Conservation (phyloP, 2,329 filamentous ascomycete species). For the Ceratocystis eucalypticola region DNA sequence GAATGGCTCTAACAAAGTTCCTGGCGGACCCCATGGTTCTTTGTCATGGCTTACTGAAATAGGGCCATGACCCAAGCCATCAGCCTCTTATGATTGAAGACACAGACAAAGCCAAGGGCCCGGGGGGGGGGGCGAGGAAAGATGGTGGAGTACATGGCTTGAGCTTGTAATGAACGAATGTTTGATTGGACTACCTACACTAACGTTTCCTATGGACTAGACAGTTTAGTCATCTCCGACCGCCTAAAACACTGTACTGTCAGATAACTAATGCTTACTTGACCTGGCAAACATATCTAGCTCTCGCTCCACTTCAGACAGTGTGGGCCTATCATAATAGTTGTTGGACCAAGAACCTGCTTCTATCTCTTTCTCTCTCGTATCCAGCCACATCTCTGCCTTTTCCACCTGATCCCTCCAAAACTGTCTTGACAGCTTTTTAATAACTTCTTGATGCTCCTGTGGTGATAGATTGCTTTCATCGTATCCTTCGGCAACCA, state of each 20-base stretch:
- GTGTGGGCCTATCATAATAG: constrained; percentile 35
- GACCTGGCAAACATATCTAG: constrained; percentile 22
- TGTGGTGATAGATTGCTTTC: constrained; percentile 20
- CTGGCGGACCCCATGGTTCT: constrained; percentile 33
- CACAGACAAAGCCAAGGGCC: constrained; percentile 19
- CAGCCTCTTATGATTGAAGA: constrained; percentile 23
- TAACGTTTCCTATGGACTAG: no score
- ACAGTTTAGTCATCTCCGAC: no score
- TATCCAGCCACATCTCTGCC: constrained; percentile 35
- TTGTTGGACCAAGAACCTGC: constrained; percentile 38
- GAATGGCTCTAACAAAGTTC: constrained; percentile 32
- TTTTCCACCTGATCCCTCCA: constrained; percentile 36
- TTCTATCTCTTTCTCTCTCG: constrained; percentile 28
- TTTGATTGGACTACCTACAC: no score
- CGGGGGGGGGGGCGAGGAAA: constrained; percentile 21
- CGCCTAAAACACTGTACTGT: no score
- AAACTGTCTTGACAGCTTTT: constrained; percentile 30
- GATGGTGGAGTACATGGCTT: not conserved
- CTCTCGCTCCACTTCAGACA: constrained; percentile 31
- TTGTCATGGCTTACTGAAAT: constrained; percentile 29
- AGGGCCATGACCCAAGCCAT: constrained; percentile 26
- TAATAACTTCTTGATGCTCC: constrained; percentile 25
- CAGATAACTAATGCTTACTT: not conserved
- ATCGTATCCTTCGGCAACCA: constrained; percentile 28
- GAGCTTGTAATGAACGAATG: not conserved